phyloP scores from a whole-genome alignment of 2,329 filamentous ascomycete species.

The Cordyceps javanica region DNA sequence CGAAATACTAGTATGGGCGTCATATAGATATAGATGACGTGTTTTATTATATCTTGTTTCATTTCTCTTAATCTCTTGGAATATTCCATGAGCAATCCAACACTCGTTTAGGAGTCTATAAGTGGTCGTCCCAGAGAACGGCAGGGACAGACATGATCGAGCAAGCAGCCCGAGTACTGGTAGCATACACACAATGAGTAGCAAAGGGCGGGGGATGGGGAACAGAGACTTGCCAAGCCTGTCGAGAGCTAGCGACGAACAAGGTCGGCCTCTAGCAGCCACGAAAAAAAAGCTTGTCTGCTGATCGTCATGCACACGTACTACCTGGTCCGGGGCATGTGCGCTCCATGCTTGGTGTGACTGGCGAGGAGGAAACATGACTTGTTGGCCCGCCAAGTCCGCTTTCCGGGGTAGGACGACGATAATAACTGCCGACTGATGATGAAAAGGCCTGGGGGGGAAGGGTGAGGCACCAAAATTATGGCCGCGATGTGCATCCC shows the following conservation, averaged over 20 bases:
- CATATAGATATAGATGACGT: no score
- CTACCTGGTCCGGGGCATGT: not conserved
- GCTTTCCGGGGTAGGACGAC: not conserved
- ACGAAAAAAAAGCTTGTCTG: constrained; percentile 9
- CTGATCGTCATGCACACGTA: not conserved
- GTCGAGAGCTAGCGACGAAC: not conserved
- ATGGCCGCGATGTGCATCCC: not conserved
- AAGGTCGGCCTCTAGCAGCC: not conserved
- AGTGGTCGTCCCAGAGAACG: not conserved
- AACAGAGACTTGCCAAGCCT: not conserved
- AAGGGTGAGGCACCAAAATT: not conserved
- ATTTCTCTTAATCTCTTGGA: no score
- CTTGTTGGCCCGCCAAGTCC: not conserved
- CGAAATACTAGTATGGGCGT: no score
- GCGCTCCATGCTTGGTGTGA: not conserved
- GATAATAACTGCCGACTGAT: not conserved
- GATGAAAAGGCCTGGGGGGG: not conserved
- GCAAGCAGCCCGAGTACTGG: no score
- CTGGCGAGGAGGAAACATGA: not conserved
- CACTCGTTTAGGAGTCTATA: no score
- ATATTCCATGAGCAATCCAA: no score
- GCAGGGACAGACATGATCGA: not conserved
- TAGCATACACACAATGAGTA: no score
- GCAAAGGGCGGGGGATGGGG: not conserved
- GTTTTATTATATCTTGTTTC: no score